Conservation (phyloP, 495 filamentous ascomycete species). For the Mytilinidion resinicola region DNA sequence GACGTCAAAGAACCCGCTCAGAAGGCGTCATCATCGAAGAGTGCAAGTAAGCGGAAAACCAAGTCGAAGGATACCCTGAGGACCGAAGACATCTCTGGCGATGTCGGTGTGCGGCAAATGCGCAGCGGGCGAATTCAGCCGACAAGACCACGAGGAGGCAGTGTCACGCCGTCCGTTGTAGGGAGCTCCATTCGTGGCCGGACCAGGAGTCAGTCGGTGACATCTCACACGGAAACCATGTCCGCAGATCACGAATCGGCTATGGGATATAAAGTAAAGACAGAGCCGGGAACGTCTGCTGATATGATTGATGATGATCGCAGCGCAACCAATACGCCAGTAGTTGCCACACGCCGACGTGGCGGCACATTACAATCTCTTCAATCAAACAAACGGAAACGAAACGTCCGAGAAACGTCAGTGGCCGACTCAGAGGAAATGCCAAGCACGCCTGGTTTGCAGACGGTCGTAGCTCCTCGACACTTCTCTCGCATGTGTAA, state of each 20-base stretch:
- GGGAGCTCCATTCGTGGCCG: constrained; percentile 31
- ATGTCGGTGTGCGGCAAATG: constrained; percentile 15
- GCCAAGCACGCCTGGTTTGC: constrained; percentile 5
- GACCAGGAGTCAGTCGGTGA: constrained; percentile 54
- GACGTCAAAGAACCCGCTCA: background rate
- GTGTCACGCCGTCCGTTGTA: constrained; percentile 47
- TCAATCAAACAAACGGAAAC: constrained; percentile 36
- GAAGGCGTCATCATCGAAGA: constrained; percentile 5
- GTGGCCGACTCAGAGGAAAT: constrained; percentile 17
- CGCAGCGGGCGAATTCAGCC: constrained; percentile 9
- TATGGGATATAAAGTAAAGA: constrained; percentile 52
- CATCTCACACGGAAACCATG: constrained; percentile 51
- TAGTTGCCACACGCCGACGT: constrained; percentile 28
- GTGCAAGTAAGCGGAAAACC: constrained; percentile 5
- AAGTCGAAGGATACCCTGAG: constrained; percentile 7
- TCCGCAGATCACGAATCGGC: constrained; percentile 43
- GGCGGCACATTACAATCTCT: constrained; percentile 25
- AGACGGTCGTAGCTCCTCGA: constrained; percentile 39
- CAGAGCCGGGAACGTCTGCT: constrained; percentile 57
- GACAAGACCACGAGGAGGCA: constrained; percentile 40
- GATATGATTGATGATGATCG: constrained; percentile 33
- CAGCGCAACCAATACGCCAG: constrained; percentile 17
- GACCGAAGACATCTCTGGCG: constrained; percentile 9
- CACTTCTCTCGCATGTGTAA: constrained; percentile 71
- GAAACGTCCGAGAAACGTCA: constrained; percentile 46